Conservation (phyloP, 2,329 filamentous ascomycete genomes). For the Calonectria pteridis region DNA sequence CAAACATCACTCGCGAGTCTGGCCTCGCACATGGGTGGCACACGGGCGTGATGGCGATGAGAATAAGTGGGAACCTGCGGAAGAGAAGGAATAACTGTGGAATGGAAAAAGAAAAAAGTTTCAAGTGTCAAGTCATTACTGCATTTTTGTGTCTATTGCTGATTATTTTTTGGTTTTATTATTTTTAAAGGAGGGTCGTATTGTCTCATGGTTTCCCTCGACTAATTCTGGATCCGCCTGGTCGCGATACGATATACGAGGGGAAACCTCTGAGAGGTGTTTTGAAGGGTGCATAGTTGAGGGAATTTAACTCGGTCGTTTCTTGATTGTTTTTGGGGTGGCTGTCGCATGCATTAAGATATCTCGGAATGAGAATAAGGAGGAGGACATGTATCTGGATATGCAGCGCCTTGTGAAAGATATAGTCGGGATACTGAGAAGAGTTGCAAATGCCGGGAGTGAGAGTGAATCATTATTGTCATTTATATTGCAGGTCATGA, state of each 20-base stretch:
- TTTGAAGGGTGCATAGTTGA: slow-evolving; percentile 32
- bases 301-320: slow-evolving; percentile 23
- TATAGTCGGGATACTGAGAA: background rate
- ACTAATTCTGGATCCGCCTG: slow-evolving; percentile 44
- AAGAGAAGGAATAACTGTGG: slow-evolving; percentile 31
- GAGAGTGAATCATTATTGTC: slow-evolving; percentile 4
- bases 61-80: slow-evolving; percentile 23
- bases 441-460: background rate
- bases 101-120: slow-evolving; percentile 47
- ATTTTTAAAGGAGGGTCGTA: slow-evolving; percentile 22
- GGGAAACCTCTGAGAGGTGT: slow-evolving; percentile 14
- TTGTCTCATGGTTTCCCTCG: slow-evolving; percentile 27
- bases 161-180: slow-evolving; percentile 30
- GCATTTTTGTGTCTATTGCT: slow-evolving; percentile 31
- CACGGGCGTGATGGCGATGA: slow-evolving; percentile 33
- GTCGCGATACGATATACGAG: slow-evolving; percentile 38
- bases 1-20: slow-evolving; percentile 44
- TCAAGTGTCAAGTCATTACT: slow-evolving; percentile 36
- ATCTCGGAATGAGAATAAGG: slow-evolving; percentile 14
- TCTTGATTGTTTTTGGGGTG: slow-evolving; percentile 15
- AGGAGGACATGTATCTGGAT: slow-evolving; percentile 28
- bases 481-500: background rate
- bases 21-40: slow-evolving; percentile 32
- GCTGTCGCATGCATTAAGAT: slow-evolving; percentile 30
- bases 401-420: slow-evolving; percentile 22